Base-by-base conservation (phyloP, 805 yeast species). In the Cyberlindnera suaveolens region DNA sequence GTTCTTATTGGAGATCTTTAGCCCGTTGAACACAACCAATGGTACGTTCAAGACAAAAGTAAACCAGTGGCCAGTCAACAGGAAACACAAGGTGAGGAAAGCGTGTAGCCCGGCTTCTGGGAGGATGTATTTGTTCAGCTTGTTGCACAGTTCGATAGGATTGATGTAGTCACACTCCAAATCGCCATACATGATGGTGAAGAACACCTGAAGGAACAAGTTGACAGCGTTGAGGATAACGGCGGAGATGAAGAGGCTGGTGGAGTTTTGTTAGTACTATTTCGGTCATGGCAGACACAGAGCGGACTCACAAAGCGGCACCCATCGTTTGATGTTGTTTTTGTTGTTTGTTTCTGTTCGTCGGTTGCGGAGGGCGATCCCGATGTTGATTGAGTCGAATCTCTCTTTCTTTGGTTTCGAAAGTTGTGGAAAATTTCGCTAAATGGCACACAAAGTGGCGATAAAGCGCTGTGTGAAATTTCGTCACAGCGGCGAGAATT, bases 121-220 rank as follows among this genome's bases (percentile, higher is more conserved):
- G 34, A 85, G 71, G 56, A 91, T 81, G 68, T 86, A 81, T 56
- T 84, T 81, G 74, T 93, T 93, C 62, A 93, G 78, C 60, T 86
- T 83, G 70, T 87, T 87, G 70, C 99, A 93, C 56, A 93, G 75
- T 68, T 91, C 98, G 63, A 91, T 88, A 44, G 98, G 98, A 66
- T 91, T 93, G 70, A 91, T 90, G 73, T 91, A 93, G 66, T 93
- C 99, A 60, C 90, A 82, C 67, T 87, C 98, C 65, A 90, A 75
- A 67, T 90, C 98, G 52, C 95, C 85, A 72, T 85, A 91, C 83
- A 89, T 81, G 67, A 90, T 89, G 39, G 96, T 88, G 76, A 90
- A 90, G 66, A 85, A 93, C 44, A 90, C 97, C 70, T 90, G 97
- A 33, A 85, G 72, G 62, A 91, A 89, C 67, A 91, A 73, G 74